A percentile compares a stretch with the other conserved stretches of the same genome.
phyloP scores from a whole-genome alignment of 805 yeast species.

The Yamadazyma sp. region DNA sequence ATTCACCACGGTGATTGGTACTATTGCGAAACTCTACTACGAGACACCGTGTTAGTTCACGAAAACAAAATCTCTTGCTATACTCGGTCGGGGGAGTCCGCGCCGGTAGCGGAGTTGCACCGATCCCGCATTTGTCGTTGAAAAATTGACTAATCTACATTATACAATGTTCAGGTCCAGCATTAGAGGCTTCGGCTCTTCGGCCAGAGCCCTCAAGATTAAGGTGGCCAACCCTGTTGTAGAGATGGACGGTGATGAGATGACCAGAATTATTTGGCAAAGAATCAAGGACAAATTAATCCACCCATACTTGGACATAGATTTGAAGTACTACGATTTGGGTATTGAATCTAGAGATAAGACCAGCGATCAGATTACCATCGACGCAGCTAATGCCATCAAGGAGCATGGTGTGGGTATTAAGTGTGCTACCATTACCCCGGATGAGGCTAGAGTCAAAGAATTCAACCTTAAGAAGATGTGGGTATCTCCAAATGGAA shows the following conservation, averaged over 20 bases:
- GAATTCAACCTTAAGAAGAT: constrained; percentile 72
- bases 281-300: constrained; percentile 67
- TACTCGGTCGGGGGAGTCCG: constrained; percentile 8
- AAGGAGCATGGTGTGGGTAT: constrained; percentile 75
- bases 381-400: constrained; percentile 76
- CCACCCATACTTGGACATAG: constrained; percentile 68
- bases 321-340: constrained; percentile 74
- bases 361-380: constrained; percentile 72
- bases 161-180: constrained; percentile 15
- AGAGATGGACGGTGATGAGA: constrained; percentile 82
- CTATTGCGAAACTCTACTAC: too few relatives aligned
- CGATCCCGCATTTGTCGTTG: constrained; percentile 4
- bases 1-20: too few relatives aligned
- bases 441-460: constrained; percentile 76
- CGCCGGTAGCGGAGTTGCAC: constrained; percentile 7
- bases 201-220: constrained; percentile 43
- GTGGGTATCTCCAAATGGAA: constrained; percentile 88
- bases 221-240: constrained; percentile 73
- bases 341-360: constrained; percentile 66
- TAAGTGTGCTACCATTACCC: constrained; percentile 85
- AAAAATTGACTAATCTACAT: constrained; percentile 2
- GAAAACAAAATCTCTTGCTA: too few relatives aligned
- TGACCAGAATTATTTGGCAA: constrained; percentile 84
- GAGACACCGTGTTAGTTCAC: too few relatives aligned
- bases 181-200: constrained; percentile 13